Base-by-base conservation (phyloP, 1,284 basidiomycete species). In the Trametes pubescens region DNA sequence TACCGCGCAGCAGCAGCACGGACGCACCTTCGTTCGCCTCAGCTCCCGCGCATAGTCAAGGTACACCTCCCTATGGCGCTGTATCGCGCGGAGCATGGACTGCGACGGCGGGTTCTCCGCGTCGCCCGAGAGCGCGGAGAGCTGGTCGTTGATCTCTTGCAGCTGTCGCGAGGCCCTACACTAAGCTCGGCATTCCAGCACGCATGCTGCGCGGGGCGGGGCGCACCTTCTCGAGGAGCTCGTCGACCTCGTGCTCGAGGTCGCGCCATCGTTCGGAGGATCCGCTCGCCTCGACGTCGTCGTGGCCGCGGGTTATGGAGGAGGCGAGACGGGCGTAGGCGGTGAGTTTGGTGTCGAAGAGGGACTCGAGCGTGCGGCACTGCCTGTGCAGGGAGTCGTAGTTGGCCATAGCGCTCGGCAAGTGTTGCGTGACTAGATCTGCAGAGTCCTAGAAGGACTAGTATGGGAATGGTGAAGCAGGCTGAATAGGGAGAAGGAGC, bases 281-380 rank as follows among this genome's bases (percentile, higher is more conserved):
- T 9, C 91, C 87, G 53, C 82, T 81, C 2, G 91, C 86, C 74
- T 94, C 91, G 43, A 94, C 69, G 72, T 94, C 92, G 54, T 87
- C 81, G 40, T 74, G 64, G 59, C 81, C 80, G 56, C 83, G 85
- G 0, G 90, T 86, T 66, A 96, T 88, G 29, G 86, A 85, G 3
- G 91, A 87, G 4, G 93, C 94, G 38, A 98, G 82, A 68, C 93
- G 91, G 24, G 93, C 90, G 77, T 98, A 99, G 8, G 92, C 84
- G 0, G 94, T 94, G 22, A 99, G 84, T 76, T 98, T 96, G 38
- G 92, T 83, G 75, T 98, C 94, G 69, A 98, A 92, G 29, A 95
- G 86, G 47, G 93, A 91, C 77, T 98, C 95, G 35, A 98, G 87
- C 8, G 94, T 95, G 70, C 95, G 85, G 75, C 93, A 95, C 79